These are phyloP conservation scores for Arthrobotrys sinensis DNA, from an alignment of 2,329 filamentous ascomycete genomes.

Conservation along the genomic window DNA sequence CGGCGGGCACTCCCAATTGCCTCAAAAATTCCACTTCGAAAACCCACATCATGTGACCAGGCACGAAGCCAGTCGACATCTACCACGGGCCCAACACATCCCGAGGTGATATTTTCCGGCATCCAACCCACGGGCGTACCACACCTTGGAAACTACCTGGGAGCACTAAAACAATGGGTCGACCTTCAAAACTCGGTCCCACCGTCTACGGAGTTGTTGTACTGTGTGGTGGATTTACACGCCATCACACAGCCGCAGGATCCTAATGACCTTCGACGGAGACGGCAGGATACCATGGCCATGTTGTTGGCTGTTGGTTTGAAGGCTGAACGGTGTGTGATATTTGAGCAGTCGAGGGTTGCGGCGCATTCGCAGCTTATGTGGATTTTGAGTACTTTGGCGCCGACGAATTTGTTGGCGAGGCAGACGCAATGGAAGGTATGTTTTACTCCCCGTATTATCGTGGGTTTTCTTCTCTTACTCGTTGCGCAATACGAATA, in stretches of 20 bases:
- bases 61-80: constrained; percentile 62
- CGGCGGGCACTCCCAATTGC: constrained; percentile 13
- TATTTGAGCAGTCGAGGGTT: constrained; percentile 73
- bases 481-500: too few relatives aligned
- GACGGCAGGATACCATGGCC: constrained; percentile 82
- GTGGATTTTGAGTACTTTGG: constrained; percentile 95
- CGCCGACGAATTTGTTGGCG: constrained; percentile 92
- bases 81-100: constrained; percentile 47
- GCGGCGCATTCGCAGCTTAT: constrained; percentile 88
- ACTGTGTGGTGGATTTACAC: constrained; percentile 92
- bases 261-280: constrained; percentile 74
- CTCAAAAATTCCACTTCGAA: constrained; percentile 16
- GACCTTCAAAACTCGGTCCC: constrained; percentile 78
- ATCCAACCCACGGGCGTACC: constrained; percentile 97
- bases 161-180: constrained; percentile 89
- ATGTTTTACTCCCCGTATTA: constrained; percentile 56
- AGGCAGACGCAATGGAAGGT: constrained; percentile 99
- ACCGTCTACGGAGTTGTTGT: constrained; percentile 76
- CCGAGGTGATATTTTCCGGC: constrained; percentile 84
- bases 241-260: constrained; percentile 86
- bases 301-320: constrained; percentile 87
- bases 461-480: constrained; percentile 3
- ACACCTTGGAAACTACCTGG: constrained; percentile 95
- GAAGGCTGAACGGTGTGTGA: constrained; percentile 79
- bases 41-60: constrained; percentile 53